A percentile compares a stretch with the other conserved stretches of the same genome.
phyloP scores from a whole-genome alignment of 306 rosid species.

The Phaseolus lunatus region DNA sequence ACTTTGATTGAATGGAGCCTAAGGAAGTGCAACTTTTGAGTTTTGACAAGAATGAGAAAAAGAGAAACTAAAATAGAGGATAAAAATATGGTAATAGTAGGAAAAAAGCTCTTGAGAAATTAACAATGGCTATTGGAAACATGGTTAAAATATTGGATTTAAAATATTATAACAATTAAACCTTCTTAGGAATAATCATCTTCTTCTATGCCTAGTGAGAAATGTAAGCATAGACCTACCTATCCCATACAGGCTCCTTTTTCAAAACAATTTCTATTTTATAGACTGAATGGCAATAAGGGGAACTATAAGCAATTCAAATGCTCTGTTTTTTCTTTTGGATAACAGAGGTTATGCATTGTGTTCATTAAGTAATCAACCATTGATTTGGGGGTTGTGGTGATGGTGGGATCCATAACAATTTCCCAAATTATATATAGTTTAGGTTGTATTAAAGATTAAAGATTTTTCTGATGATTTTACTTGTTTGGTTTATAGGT shows the following conservation, averaged over 20 bases:
- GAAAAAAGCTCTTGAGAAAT: neutral
- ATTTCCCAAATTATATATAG: slow-evolving; percentile 23
- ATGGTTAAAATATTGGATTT: neutral
- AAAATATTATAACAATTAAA: neutral
- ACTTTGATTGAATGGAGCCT: slow-evolving; percentile 23
- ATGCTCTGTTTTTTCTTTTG: neutral
- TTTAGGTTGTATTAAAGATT: slow-evolving; percentile 31
- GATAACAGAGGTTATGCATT: slow-evolving; percentile 1
- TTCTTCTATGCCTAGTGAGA: slow-evolving; percentile 8
- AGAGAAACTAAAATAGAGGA: slow-evolving; percentile 2
- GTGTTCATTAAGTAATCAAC: neutral
- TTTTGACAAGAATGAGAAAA: neutral
- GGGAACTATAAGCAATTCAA: neutral
- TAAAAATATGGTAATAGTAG: slow-evolving; percentile 6
- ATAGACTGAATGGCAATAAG: neutral
- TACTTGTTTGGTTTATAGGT: slow-evolving; percentile 62
- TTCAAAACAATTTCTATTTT: neutral
- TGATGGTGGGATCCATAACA: slow-evolving; percentile 9
- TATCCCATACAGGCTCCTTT: neutral
- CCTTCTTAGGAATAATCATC: neutral
- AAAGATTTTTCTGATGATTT: slow-evolving; percentile 40
- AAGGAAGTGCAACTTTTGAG: slow-evolving; percentile 17
- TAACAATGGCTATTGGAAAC: neutral
- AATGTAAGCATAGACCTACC: neutral
- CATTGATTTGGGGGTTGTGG: slow-evolving; percentile 15